Percentiles rank a stretch among this genome's conserved stretches.
Conservation (phyloP, 139 green algal genomes). For the Diplosphaera chodatii region DNA sequence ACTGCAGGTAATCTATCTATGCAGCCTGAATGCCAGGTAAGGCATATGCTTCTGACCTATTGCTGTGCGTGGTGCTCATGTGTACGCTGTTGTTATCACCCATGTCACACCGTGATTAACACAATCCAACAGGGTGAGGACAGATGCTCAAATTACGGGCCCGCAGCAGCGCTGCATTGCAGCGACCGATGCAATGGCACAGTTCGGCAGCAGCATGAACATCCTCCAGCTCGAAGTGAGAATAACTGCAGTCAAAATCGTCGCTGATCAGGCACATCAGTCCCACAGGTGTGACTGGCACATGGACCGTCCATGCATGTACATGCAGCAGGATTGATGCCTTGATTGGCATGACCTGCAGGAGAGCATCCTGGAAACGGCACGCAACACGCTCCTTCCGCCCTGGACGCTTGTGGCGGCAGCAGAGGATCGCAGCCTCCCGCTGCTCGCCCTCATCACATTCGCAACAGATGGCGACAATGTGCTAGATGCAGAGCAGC, state of each 20-base stretch:
- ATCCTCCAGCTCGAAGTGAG: neutral
- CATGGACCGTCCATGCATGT: no score
- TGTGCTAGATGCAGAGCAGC: conserved; percentile 25
- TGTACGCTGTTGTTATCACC: no score
- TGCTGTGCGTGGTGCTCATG: no score
- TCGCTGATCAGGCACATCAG: no score
- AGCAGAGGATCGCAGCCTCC: neutral
- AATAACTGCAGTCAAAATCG: neutral
- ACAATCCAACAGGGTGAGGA: no score
- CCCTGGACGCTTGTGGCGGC: conserved; percentile 51
- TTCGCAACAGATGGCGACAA: conserved; percentile 63
- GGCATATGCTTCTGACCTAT: no score
- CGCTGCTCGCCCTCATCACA: conserved; percentile 18
- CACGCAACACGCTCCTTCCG: conserved; percentile 32
- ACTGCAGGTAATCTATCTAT: conserved; percentile 40
- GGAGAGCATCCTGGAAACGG: conserved; percentile 16
- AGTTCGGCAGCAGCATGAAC: no score
- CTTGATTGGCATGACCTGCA: conserved; percentile 17
- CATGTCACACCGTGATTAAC: no score
- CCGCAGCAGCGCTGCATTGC: conserved; percentile 26
- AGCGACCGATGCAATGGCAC: neutral
- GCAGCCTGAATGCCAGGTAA: conserved; percentile 48
- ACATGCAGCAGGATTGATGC: neutral
- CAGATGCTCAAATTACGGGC: conserved; percentile 47
- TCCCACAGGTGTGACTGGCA: no score